phyloP scores from a whole-genome alignment of 495 filamentous ascomycete genomes.

The Astrocystis sublimbata region DNA sequence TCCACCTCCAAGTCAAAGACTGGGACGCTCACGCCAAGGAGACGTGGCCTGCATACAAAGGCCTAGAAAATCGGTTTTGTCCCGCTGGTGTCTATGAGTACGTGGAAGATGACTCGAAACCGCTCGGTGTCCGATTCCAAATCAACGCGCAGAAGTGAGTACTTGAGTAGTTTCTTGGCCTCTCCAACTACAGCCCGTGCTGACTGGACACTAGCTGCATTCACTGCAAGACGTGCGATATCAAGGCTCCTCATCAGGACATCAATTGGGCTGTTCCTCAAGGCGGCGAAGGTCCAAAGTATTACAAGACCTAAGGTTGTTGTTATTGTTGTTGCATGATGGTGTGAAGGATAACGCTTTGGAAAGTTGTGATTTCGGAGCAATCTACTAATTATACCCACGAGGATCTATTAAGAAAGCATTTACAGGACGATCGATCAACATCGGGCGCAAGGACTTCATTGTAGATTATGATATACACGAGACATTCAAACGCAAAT shows the following conservation, averaged over 20 bases:
- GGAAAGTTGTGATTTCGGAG: not conserved
- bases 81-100: slow-evolving; percentile 99
- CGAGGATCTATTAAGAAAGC: no score
- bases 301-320: slow-evolving; percentile 76
- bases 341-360: not conserved
- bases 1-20: slow-evolving; percentile 90
- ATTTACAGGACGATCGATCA: not conserved
- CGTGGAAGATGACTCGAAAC: slow-evolving; percentile 82
- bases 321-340: not conserved
- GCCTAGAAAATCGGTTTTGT: slow-evolving; percentile 96
- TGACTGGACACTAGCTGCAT: slow-evolving; percentile 67
- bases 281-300: slow-evolving; percentile 95
- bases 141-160: slow-evolving; percentile 98
- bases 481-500: not conserved
- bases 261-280: slow-evolving; percentile 97
- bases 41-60: slow-evolving; percentile 86
- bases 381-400: slow-evolving; percentile 6
- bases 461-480: slow-evolving; percentile 10
- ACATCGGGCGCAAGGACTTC: not conserved
- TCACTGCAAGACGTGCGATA: slow-evolving; percentile 99
- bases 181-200: not conserved
- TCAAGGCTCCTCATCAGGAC: slow-evolving; percentile 94
- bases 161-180: slow-evolving; percentile 51
- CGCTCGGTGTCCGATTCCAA: slow-evolving; percentile 87
- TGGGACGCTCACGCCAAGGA: slow-evolving; percentile 85